These are phyloP conservation scores for Croton setiger DNA, from an alignment of 441 rosid species.

Conservation along the genomic window DNA sequence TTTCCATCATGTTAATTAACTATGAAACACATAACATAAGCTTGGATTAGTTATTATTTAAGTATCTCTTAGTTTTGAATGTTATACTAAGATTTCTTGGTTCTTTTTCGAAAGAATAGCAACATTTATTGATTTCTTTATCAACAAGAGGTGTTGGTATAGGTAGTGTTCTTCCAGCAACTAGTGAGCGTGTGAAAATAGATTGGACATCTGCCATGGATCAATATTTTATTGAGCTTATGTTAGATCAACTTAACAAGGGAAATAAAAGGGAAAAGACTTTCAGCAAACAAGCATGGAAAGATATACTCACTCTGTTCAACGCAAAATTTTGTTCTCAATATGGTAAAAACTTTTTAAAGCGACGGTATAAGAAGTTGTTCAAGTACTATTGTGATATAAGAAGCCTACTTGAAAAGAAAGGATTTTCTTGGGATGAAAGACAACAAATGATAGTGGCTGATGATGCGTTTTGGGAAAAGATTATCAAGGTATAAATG, in stretches of 20 bases:
- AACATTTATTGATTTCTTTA: slow-evolving; percentile 8
- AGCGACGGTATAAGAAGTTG: slow-evolving; percentile 33
- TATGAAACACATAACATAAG: background rate
- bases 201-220: slow-evolving; percentile 50
- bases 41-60: slow-evolving; percentile 6
- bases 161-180: slow-evolving; percentile 24
- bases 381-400: slow-evolving; percentile 35
- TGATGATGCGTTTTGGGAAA: slow-evolving; percentile 43
- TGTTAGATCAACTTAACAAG: slow-evolving; percentile 40
- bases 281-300: slow-evolving; percentile 46
- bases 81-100: background rate
- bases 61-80: background rate
- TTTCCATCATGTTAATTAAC: background rate
- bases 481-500: slow-evolving; percentile 34
- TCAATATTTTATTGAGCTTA: slow-evolving; percentile 41
- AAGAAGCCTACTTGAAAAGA: slow-evolving; percentile 36
- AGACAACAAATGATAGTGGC: slow-evolving; percentile 35
- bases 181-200: slow-evolving; percentile 30
- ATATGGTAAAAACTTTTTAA: slow-evolving; percentile 31
- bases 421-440: slow-evolving; percentile 53
- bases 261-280: slow-evolving; percentile 31
- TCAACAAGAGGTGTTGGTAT: slow-evolving; percentile 30
- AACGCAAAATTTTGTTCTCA: slow-evolving; percentile 36
- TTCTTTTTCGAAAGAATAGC: slow-evolving; percentile 9
- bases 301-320: slow-evolving; percentile 40